Evolutionary conservation across 169 alveolate genomes (phyloP), one percentile per base, ranked within the genome.

Genomic region (Babesia ovis): DNA sequence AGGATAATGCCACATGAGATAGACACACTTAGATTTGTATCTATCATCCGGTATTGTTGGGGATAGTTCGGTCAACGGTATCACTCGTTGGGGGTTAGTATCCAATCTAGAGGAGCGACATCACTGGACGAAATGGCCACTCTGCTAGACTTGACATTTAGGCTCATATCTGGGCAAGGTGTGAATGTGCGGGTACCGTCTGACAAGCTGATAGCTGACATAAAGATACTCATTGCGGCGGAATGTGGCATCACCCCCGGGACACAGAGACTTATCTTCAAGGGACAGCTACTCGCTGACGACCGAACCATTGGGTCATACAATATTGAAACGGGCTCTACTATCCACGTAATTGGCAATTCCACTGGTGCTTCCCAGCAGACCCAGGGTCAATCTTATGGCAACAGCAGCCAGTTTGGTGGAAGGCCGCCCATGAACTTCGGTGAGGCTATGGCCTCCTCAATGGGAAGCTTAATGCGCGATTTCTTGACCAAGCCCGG

Each of bases 231-330:
- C 4, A 51, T 80, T 20, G 77, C 68, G 46, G 48, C 39, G n/a
- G 61, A 69, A 3, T 70, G 68, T 42, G 84, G 54, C 25, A 27
- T 69, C 12, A 34, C 77, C 27, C 66, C 88, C 14, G 62, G 18
- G 16, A 50, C 37, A 50, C 83, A 58, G 46, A 68, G 84, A 22
- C 70, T 80, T 11, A 80, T 80, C 12, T 70, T 43, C 73, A 68
- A 51, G 59, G 88, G 88, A 3, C 88, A 80, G 16, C 66, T 35
- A 32, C 67, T 80, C 48, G 39, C 2, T 55, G 84, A 80, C 53
- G 77, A 60, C 25, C 22, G 55, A 25, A 77, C 86, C n/a, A 46
- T 77, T 16, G 72, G 66, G 12, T 35, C 48, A 0, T 77, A 68
- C 48, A 3, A 25, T 29, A 66, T 77, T 20, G 67, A n/a, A 16